Conservation (phyloP, 805 yeast genomes). For the Lachancea nothofagi region DNA sequence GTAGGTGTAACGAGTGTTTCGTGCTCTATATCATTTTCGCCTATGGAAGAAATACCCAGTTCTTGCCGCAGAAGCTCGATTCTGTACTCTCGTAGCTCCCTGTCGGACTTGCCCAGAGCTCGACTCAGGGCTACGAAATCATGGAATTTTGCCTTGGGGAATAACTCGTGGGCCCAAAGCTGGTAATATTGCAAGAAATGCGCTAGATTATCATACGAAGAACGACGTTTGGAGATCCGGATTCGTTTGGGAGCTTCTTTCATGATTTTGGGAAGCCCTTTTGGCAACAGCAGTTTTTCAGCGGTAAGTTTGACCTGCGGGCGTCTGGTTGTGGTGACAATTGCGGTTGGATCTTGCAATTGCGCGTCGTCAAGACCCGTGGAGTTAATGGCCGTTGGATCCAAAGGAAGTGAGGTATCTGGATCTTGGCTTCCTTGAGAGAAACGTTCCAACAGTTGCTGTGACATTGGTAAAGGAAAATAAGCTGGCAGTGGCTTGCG, state of each 20-base stretch:
- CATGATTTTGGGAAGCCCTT: slow-evolving; percentile 55
- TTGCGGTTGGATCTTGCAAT: slow-evolving; percentile 26
- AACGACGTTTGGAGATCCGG: slow-evolving; percentile 30
- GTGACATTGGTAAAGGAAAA: slow-evolving; percentile 4
- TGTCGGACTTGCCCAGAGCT: slow-evolving; percentile 42
- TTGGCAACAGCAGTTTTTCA: slow-evolving; percentile 42
- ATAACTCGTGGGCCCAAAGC: slow-evolving; percentile 69
- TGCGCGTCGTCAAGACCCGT: slow-evolving; percentile 14
- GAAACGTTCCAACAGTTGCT: slow-evolving; percentile 4
- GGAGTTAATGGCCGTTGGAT: slow-evolving; percentile 13
- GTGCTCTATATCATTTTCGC: slow-evolving; percentile 7
- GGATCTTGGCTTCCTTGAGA: slow-evolving; percentile 5
- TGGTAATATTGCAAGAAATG: slow-evolving; percentile 52
- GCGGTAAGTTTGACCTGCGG: slow-evolving; percentile 46
- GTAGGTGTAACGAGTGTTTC: not conserved
- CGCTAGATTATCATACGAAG: slow-evolving; percentile 25
- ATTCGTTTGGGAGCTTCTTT: slow-evolving; percentile 32
- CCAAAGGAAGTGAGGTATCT: slow-evolving; percentile 9
- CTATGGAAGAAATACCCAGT: slow-evolving; percentile 15
- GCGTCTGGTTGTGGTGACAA: slow-evolving; percentile 21
- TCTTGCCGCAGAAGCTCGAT: slow-evolving; percentile 38
- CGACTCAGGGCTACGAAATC: slow-evolving; percentile 58
- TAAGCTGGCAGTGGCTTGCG: too few relatives aligned
- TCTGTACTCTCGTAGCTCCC: slow-evolving; percentile 40
- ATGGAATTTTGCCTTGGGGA: slow-evolving; percentile 71